These are phyloP conservation scores for Physcomitrellopsis africana DNA, from an alignment of 225 moss, liverwort and hornwort species.

Conservation along the genomic window DNA sequence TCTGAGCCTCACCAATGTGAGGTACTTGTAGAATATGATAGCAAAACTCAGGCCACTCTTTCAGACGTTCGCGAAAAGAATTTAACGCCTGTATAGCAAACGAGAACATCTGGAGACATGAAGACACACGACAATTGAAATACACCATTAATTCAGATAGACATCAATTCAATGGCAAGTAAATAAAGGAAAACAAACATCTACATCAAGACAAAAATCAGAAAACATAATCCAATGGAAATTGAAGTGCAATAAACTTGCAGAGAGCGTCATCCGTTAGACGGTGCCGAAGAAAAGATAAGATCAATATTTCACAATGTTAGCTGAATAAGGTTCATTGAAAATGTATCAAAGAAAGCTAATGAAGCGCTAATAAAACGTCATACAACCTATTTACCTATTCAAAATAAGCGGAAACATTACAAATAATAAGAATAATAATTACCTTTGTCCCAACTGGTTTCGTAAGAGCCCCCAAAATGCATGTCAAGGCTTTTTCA, in stretches of 20 bases:
- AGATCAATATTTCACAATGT: not conserved
- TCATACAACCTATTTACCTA: not conserved
- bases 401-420: not conserved
- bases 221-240: not conserved
- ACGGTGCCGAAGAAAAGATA: not conserved
- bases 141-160: not conserved
- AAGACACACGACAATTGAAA: not conserved
- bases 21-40: constrained; percentile 67
- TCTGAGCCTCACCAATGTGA: constrained; percentile 49
- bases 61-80: constrained; percentile 59
- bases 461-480: constrained; percentile 64
- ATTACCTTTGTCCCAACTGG: constrained; percentile 67
- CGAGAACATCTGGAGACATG: constrained; percentile 57
- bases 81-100: constrained; percentile 63
- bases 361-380: not conserved
- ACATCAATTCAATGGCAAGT: not conserved
- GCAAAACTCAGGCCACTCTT: constrained; percentile 71
- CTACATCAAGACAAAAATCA: not conserved
- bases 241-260: not conserved
- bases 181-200: not conserved
- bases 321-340: not conserved
- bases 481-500: constrained; percentile 58
- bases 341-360: not conserved
- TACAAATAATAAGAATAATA: not conserved
- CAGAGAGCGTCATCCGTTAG: not conserved